Conservation (phyloP, 1,284 basidiomycete species). For the Fomitopsis palustris region DNA sequence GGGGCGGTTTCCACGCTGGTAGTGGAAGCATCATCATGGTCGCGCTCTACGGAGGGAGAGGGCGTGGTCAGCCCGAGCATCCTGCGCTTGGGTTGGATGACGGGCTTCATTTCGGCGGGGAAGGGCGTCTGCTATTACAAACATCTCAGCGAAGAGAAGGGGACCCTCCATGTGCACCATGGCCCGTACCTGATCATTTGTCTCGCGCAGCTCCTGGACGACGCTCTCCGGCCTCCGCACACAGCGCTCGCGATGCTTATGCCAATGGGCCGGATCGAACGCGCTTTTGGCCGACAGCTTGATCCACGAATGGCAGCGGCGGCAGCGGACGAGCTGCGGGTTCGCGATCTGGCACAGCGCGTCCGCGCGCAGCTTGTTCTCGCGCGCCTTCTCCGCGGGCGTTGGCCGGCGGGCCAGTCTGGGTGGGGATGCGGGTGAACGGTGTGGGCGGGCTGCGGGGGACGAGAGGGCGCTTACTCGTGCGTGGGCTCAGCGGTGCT, state of each 20-base stretch:
- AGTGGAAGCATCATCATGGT: slow-evolving; percentile 18
- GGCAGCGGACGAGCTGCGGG: slow-evolving; percentile 53
- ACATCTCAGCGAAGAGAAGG: neutral
- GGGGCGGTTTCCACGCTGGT: neutral
- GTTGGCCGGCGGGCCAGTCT: slow-evolving; percentile 6
- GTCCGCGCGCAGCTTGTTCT: slow-evolving; percentile 47
- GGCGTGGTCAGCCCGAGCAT: slow-evolving; percentile 19
- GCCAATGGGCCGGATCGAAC: slow-evolving; percentile 68
- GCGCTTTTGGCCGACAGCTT: slow-evolving; percentile 65
- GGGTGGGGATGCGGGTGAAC: neutral
- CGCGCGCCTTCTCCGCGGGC: slow-evolving; percentile 36
- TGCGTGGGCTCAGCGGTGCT: too few relatives aligned
- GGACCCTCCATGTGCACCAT: neutral
- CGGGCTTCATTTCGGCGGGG: slow-evolving; percentile 1
- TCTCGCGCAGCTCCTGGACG: slow-evolving; percentile 18
- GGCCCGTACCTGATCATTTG: slow-evolving; percentile 13
- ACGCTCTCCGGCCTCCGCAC: slow-evolving; percentile 28
- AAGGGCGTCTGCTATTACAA: slow-evolving; percentile 3
- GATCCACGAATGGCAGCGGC: slow-evolving; percentile 50
- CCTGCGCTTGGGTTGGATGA: neutral
- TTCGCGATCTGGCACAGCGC: slow-evolving; percentile 48
- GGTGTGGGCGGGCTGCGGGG: neutral
- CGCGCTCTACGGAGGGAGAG: slow-evolving; percentile 36
- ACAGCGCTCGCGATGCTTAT: slow-evolving; percentile 57
- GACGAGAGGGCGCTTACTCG: neutral